A percentile compares a stretch with the other conserved stretches of the same genome.
These are phyloP conservation scores for Lactarius sanguifluus DNA, from an alignment of 768 basidiomycete genomes.

Conservation along the genomic window DNA sequence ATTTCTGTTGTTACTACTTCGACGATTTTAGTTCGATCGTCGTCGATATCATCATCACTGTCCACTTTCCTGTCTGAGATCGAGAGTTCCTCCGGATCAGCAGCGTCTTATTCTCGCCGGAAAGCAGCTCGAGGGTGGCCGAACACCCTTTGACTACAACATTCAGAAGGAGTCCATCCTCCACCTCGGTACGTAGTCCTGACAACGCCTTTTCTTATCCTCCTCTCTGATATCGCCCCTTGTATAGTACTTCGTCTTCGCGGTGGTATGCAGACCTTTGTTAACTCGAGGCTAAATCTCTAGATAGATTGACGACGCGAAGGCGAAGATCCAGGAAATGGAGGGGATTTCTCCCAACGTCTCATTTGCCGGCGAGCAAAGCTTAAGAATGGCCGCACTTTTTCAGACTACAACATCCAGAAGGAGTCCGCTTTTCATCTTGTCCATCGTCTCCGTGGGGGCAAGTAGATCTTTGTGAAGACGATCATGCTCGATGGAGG, in stretches of 20 bases:
- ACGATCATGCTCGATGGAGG: too few relatives aligned
- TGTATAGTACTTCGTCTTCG: constrained; percentile 43
- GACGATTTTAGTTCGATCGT: too few relatives aligned
- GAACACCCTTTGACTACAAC: constrained; percentile 41
- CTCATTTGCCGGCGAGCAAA: too few relatives aligned
- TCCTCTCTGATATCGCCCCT: background rate
- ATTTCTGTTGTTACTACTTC: rapidly evolving
- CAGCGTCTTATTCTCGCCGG: constrained; percentile 39
- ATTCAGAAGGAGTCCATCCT: constrained; percentile 37
- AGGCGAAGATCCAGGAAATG: constrained; percentile 38
- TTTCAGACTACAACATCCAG: too few relatives aligned
- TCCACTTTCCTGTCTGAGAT: too few relatives aligned
- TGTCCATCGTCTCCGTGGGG: too few relatives aligned
- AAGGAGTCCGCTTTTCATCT: too few relatives aligned
- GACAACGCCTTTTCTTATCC: constrained; percentile 11
- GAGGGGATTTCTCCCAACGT: constrained; percentile 34
- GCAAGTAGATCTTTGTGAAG: too few relatives aligned
- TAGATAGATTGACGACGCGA: constrained; percentile 37
- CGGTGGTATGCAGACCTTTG: constrained; percentile 47
- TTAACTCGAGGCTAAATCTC: constrained; percentile 52
- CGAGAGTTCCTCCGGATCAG: constrained; percentile 35
- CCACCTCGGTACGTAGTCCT: constrained; percentile 32
- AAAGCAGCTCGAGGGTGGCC: constrained; percentile 59
- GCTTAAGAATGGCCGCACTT: too few relatives aligned
- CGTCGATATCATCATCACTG: too few relatives aligned